Conservation (phyloP, 2,329 filamentous ascomycete genomes). For the Albifimbria verrucaria region DNA sequence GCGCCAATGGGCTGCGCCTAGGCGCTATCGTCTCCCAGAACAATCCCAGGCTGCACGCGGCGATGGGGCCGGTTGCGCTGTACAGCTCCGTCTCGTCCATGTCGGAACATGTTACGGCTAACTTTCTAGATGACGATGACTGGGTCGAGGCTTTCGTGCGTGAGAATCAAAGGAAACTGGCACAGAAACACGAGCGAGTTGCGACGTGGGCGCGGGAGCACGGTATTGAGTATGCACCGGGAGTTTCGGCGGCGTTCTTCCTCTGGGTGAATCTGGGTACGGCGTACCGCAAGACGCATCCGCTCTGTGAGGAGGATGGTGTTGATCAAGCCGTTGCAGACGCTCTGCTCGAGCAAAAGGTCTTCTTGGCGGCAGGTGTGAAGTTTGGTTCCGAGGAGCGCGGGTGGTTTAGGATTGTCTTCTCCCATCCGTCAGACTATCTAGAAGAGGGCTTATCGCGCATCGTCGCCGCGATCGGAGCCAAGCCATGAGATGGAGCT, state of each 20-base stretch:
- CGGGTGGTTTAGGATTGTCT: constrained; percentile 37
- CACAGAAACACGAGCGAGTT: constrained; percentile 34
- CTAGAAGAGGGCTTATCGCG: constrained; percentile 23
- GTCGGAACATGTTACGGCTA: constrained; percentile 36
- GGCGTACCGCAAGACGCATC: constrained; percentile 18
- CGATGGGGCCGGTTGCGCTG: constrained; percentile 32
- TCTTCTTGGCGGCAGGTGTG: constrained; percentile 33
- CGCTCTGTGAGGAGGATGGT: constrained; percentile 10
- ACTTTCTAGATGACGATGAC: constrained; percentile 38
- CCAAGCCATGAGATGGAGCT: neutral
- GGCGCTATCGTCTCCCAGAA: constrained; percentile 47
- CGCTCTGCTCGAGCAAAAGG: constrained; percentile 23
- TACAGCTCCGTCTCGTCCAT: constrained; percentile 44
- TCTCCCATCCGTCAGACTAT: constrained; percentile 27
- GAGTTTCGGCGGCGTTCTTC: constrained; percentile 52
- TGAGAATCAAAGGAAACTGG: constrained; percentile 38
- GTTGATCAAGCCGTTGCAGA: constrained; percentile 23
- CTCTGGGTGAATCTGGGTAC: constrained; percentile 48
- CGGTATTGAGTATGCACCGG: constrained; percentile 40
- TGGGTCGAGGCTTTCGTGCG: constrained; percentile 42
- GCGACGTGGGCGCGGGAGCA: constrained; percentile 32
- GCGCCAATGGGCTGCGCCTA: constrained; percentile 52
- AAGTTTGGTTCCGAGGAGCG: constrained; percentile 34
- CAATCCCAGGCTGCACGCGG: constrained; percentile 34
- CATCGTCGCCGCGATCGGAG: constrained; percentile 4